Conservation (phyloP, 148 eudicot genomes). For the Vaccinium macrocarpon region DNA sequence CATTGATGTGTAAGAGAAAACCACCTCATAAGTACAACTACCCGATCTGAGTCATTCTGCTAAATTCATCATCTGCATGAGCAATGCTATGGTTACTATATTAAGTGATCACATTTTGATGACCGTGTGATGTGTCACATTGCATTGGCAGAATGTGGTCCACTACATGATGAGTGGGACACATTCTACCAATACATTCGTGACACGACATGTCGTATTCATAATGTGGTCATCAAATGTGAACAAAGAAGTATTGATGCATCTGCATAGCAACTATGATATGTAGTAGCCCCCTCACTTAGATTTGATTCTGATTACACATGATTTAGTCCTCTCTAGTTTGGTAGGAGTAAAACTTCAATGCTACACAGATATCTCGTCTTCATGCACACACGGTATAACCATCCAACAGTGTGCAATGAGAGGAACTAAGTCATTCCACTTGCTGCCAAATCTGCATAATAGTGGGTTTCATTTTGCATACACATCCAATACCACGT, state of each 20-base stretch:
- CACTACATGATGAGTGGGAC: too few relatives aligned
- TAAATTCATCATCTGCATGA: not conserved
- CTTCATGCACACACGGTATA: not conserved
- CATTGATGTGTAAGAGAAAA: not conserved
- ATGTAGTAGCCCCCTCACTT: not conserved
- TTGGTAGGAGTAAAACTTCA: not conserved
- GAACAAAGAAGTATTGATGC: not conserved
- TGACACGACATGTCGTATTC: too few relatives aligned
- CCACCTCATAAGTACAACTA: not conserved
- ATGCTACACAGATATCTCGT: not conserved
- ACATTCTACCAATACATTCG: too few relatives aligned
- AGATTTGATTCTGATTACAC: slow-evolving; percentile 7
- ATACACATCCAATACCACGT: not conserved
- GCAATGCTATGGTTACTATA: too few relatives aligned
- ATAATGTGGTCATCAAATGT: too few relatives aligned
- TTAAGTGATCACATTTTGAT: too few relatives aligned
- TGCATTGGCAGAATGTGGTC: too few relatives aligned
- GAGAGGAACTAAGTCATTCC: not conserved
- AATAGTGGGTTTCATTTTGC: not conserved
- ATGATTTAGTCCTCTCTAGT: not conserved
- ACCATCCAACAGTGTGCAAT: not conserved
- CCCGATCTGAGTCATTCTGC: not conserved
- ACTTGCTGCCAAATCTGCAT: not conserved
- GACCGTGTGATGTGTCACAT: too few relatives aligned
- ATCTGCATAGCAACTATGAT: not conserved